A percentile compares a stretch with the other conserved stretches of the same genome.
Conservation (phyloP, 345 rosid genomes). For the Pistacia integerrima region DNA sequence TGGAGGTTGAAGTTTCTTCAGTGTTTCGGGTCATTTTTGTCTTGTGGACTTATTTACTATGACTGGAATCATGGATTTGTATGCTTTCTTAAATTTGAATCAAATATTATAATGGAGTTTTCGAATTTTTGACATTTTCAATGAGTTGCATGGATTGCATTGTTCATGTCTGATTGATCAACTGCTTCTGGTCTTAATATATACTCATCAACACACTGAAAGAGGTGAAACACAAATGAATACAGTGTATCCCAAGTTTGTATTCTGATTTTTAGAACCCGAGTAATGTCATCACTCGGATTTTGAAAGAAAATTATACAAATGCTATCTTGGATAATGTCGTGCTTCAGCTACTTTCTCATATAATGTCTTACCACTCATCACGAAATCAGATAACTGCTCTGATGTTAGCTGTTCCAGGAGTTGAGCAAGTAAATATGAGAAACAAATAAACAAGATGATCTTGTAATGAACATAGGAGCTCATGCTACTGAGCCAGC, state of each 20-base stretch:
- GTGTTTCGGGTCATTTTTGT: neutral
- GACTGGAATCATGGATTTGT: neutral
- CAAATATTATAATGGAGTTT: neutral
- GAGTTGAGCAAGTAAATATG: no score
- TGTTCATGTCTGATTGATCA: neutral
- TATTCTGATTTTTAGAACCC: no score
- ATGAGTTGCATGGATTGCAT: neutral
- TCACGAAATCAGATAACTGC: neutral
- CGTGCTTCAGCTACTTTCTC: no score
- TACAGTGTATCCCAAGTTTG: no score
- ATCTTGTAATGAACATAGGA: neutral
- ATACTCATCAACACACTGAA: no score
- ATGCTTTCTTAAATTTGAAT: constrained; percentile 2
- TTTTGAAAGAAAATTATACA: no score
- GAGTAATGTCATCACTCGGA: no score
- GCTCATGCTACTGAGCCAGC: neutral
- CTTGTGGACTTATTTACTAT: neutral
- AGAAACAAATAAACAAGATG: neutral
- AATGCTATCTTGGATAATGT: no score
- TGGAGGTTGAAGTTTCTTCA: constrained; percentile 1
- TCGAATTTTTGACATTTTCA: neutral
- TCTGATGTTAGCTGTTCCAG: neutral
- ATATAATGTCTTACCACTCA: no score
- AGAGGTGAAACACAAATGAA: no score
- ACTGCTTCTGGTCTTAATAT: neutral